A percentile compares a stretch with the other conserved stretches of the same genome.
Evolutionary conservation across 176 grass and related monocot genomes (phyloP).

Genomic region (Eleusine indica): DNA sequence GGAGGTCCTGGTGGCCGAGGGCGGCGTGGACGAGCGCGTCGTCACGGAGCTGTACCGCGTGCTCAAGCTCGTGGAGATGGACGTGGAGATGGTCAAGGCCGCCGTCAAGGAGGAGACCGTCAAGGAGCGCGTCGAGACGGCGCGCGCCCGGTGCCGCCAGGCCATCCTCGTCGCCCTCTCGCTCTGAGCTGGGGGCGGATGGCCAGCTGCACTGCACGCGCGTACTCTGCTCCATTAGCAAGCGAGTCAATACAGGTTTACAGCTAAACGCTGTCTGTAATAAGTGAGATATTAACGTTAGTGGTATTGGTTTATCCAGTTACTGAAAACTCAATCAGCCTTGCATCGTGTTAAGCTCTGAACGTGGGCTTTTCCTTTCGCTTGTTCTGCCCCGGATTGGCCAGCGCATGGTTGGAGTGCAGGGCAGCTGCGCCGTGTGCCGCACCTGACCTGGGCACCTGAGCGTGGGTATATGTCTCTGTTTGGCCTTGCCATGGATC

Average conservation of each 20-base stretch:
- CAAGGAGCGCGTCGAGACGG: conserved; percentile 74
- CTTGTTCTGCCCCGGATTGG: too few relatives aligned
- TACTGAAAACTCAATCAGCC: background rate
- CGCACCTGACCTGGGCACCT: background rate
- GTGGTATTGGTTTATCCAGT: background rate
- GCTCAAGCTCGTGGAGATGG: conserved; percentile 79
- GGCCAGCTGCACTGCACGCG: background rate
- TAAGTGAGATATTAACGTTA: background rate
- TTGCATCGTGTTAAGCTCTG: background rate
- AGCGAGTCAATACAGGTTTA: background rate
- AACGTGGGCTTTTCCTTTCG: too few relatives aligned
- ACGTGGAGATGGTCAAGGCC: conserved; percentile 91
- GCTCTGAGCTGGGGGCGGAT: conserved; percentile 49
- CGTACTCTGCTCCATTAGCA: background rate
- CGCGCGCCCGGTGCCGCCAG: conserved; percentile 69
- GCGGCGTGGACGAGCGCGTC: conserved; percentile 76
- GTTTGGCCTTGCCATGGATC: too few relatives aligned
- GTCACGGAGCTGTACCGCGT: conserved; percentile 74
- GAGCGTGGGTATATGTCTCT: too few relatives aligned
- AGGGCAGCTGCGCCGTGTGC: background rate
- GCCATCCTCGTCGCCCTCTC: conserved; percentile 95
- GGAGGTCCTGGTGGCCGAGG: conserved; percentile 57
- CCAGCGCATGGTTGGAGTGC: too few relatives aligned
- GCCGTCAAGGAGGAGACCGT: conserved; percentile 90
- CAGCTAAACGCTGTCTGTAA: background rate